phyloP scores from a whole-genome alignment of 352 stramenopile species.

The Albugo candida region DNA sequence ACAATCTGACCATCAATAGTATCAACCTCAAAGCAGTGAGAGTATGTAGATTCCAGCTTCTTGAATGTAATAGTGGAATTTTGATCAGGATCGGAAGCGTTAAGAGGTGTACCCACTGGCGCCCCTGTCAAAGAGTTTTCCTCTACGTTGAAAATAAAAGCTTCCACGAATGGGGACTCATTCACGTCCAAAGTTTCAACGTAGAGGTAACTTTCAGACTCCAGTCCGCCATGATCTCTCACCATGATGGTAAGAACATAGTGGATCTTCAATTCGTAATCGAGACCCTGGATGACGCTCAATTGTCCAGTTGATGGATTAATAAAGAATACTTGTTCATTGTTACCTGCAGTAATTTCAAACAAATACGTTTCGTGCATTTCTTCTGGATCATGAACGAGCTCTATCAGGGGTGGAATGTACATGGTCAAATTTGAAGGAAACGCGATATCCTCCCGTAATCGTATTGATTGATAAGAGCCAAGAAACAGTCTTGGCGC shows the following conservation, averaged over 20 bases:
- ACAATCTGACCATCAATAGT: constrained; percentile 3
- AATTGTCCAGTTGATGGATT: constrained; percentile 7
- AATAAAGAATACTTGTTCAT: constrained; percentile 2
- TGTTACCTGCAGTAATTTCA: constrained; percentile 7
- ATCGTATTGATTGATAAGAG: too few relatives aligned
- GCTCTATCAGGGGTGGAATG: not conserved
- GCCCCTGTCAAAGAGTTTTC: constrained; percentile 8
- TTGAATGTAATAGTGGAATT: constrained; percentile 4
- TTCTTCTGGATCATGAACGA: constrained; percentile 9
- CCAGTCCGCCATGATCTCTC: constrained; percentile 13
- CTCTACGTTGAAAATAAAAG: constrained; percentile 8
- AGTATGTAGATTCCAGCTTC: not conserved
- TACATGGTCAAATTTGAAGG: too few relatives aligned
- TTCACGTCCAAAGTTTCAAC: constrained; percentile 11
- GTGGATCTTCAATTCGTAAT: constrained; percentile 13
- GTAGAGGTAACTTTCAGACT: constrained; percentile 3
- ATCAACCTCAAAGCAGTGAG: constrained; percentile 11
- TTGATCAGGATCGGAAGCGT: constrained; percentile 8
- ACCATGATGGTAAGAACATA: constrained; percentile 13
- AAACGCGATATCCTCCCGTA: constrained; percentile 9
- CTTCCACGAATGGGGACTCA: constrained; percentile 6
- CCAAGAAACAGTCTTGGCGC: constrained; percentile 1
- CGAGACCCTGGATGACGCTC: constrained; percentile 2
- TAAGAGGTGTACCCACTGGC: constrained; percentile 5
- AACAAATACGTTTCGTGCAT: constrained; percentile 6